phyloP scores from a whole-genome alignment of 352 stramenopile species.

The Phytophthora aleatoria region DNA sequence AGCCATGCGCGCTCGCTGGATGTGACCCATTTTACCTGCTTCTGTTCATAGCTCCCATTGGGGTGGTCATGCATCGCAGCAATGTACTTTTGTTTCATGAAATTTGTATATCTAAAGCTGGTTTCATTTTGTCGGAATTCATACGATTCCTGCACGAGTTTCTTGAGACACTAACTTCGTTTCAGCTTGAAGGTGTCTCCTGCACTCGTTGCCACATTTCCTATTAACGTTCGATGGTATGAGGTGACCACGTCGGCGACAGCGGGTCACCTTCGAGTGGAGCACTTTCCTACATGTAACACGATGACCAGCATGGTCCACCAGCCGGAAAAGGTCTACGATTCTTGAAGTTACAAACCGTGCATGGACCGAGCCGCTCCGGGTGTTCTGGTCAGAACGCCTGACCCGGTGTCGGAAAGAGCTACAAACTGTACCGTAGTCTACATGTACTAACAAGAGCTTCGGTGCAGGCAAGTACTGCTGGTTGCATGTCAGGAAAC shows the following conservation, averaged over 20 bases:
- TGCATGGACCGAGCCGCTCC: neutral
- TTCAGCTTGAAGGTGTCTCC: too few relatives aligned
- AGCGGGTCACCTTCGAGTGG: neutral
- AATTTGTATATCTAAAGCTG: too few relatives aligned
- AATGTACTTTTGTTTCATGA: neutral
- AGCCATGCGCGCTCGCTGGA: neutral
- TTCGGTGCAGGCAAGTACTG: too few relatives aligned
- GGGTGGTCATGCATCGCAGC: neutral
- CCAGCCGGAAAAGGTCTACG: neutral
- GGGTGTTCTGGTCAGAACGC: neutral
- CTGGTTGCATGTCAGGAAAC: neutral
- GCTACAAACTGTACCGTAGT: too few relatives aligned
- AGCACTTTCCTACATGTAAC: too few relatives aligned
- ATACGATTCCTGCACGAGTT: too few relatives aligned
- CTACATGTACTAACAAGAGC: too few relatives aligned
- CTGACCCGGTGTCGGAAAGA: too few relatives aligned
- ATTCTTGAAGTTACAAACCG: slow-evolving; percentile 4
- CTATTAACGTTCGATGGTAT: neutral
- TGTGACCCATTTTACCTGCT: neutral
- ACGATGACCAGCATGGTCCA: too few relatives aligned
- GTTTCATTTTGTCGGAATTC: too few relatives aligned
- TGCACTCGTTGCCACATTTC: too few relatives aligned
- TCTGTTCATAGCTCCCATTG: neutral
- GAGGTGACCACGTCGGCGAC: neutral
- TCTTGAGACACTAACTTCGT: too few relatives aligned